Percentiles rank a stretch among this genome's conserved stretches.
phyloP scores from a whole-genome alignment of 129 eudicot genomes.

The Tagetes erecta region DNA sequence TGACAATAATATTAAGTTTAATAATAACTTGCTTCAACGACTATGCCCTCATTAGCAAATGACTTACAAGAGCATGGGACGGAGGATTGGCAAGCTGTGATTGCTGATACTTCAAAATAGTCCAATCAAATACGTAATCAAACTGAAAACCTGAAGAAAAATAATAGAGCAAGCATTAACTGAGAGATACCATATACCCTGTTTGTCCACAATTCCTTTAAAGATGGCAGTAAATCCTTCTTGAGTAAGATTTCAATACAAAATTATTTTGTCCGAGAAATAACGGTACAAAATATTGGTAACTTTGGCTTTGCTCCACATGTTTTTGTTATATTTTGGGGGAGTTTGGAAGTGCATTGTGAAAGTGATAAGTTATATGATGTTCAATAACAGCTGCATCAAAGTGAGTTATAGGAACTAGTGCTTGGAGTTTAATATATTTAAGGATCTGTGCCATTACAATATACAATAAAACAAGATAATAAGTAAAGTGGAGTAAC shows the following conservation, averaged over 20 bases:
- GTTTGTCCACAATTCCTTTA: neutral
- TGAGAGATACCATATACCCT: neutral
- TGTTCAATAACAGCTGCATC: neutral
- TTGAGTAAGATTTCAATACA: constrained; percentile 5
- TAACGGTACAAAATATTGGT: neutral
- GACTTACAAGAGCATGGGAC: constrained; percentile 85
- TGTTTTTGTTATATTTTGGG: neutral
- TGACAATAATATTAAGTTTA: neutral
- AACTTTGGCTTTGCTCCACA: neutral
- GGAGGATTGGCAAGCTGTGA: constrained; percentile 95
- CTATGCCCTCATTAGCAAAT: neutral
- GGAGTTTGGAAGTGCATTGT: neutral
- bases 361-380: neutral
- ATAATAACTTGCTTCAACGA: neutral
- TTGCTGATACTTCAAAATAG: constrained; percentile 92
- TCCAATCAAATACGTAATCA: constrained; percentile 97
- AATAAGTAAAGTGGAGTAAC: neutral
- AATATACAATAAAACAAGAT: neutral
- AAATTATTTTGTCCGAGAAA: neutral
- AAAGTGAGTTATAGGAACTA: neutral
- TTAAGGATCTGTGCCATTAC: neutral
- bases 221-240: neutral
- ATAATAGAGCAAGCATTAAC: neutral
- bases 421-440: neutral
- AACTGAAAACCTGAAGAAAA: constrained; percentile 79